These are phyloP conservation scores for Neofusicoccum cordaticola DNA, from an alignment of 2,329 filamentous ascomycete genomes.

Conservation along the genomic window DNA sequence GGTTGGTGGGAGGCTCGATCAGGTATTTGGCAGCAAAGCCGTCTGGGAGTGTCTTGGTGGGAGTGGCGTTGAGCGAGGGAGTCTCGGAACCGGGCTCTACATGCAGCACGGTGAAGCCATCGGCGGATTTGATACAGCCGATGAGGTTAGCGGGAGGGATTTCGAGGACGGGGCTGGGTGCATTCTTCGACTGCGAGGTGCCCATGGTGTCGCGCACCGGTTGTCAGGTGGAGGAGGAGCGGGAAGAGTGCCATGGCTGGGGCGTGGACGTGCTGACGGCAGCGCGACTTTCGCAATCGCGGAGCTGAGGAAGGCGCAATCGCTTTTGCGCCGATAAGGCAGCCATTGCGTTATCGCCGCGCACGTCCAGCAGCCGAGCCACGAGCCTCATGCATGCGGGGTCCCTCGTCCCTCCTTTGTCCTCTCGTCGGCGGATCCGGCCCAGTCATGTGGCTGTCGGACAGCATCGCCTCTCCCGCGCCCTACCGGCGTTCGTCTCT, in stretches of 20 bases:
- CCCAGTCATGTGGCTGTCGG: not conserved
- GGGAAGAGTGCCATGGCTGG: not conserved
- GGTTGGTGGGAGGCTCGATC: not conserved
- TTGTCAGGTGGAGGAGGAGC: not conserved
- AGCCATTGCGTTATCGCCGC: not conserved
- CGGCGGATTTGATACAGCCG: not conserved
- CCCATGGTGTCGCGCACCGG: not conserved
- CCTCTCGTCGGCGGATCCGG: not conserved
- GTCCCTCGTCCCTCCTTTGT: not conserved
- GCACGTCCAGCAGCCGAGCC: too few species aligned
- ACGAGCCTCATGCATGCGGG: too few species aligned
- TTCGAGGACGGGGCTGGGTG: not conserved
- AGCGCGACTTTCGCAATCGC: not conserved
- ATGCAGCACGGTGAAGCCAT: not conserved
- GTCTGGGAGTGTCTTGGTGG: not conserved
- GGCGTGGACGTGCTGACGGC: not conserved
- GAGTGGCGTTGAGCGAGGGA: not conserved
- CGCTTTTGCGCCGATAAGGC: not conserved
- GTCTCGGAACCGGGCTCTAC: slow-evolving; percentile 6
- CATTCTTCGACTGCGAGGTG: not conserved
- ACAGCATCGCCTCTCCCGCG: not conserved
- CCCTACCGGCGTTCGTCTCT: not conserved
- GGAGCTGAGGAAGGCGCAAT: not conserved
- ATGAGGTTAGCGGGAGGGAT: not conserved
- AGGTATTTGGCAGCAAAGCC: not conserved